Evolutionary conservation across 2,329 filamentous ascomycete species (phyloP), one percentile per base, ranked within the genome.

Genomic region (Xenosphaeropsis pyriputrescens): DNA sequence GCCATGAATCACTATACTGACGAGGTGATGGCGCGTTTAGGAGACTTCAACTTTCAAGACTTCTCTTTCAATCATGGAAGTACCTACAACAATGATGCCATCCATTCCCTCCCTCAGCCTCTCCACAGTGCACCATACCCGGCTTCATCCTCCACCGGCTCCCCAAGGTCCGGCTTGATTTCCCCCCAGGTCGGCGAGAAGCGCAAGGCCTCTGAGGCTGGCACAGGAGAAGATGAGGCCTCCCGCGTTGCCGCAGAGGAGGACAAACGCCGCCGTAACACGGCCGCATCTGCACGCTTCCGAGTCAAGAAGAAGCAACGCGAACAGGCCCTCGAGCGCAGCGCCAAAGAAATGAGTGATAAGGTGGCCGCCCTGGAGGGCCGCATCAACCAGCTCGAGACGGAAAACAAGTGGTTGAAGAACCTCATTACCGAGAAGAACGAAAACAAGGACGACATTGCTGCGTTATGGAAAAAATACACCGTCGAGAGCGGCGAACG

Each of bases 271-370:
- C 76, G 85, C 41, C 77, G 85, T 45, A 93, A 93, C 62, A 93
- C 86, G 2, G 85, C 85, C 22, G 85, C 85, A 39, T 86, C 79
- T 47, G 85, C 85, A 14, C 80, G 85, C 36, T 93, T 93, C 70
- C 80, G 85, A 42, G 76, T 91, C 56, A 93, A 93, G 75, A 93
- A 93, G 79, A 93, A 93, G 74, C 84, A 91, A 62, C 79, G 85
- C 36, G 85, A 93, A 64, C 82, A 88, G 58, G 80, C 83, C 7
- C 74, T 93, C 37, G 84, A 89, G 59, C 76, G 75, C 52, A 79
- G 75, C 3, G 79, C 85, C 50, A 85, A 86, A 59, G 85, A 93
- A 48, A 83, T 89, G 61, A 74, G 74, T 18, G 82, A 91, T 34
- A 86, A 86, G 62, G 81, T 88, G 37, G 66, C 72, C 14, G 65